Evolutionary conservation across 1,284 basidiomycete genomes (phyloP), one percentile per base, ranked within the genome.

Genomic region (Volvariella volvacea): DNA sequence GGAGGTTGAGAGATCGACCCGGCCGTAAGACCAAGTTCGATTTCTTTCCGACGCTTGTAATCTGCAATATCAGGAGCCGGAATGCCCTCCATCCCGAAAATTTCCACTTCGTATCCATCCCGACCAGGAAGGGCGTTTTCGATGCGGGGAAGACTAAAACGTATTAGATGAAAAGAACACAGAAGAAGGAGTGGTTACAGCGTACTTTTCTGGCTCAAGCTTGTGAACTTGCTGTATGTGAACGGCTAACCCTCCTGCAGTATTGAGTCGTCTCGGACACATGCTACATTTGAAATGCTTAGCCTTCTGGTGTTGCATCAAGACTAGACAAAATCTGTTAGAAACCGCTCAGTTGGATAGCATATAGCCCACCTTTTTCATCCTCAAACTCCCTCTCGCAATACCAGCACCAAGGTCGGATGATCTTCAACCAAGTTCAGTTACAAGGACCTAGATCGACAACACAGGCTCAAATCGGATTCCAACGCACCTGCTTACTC

Each of bases 161-260:
- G 40, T 47, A 46, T 33, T 46, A 32, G 51, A 47, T 47, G 44
- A 47, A 42, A 52, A 22, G 31, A 19, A 43, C 7, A 36, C 44
- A n/a, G 30, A 36, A 20, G 38, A 47, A 20, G 21, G 20, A 20
- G 42, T 28, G 31, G 41, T 38, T 38, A 65, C n/a, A n/a, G n/a
- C 86, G 53, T 56, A 96, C 92, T 88, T 92, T 66, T 97, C 93
- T 0, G 94, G 89, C 60, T 97, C 92, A 19, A 95, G 82, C 65
- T 99, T 99, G 67, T 99, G 96, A 0, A 99, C 95, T 62, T 99
- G 95, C 55, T 98, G 93, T 43, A 96, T 91, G 62, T 99, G 95
- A 10, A 99, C 95, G n/a, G 94, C 92, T 20, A 99, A 72, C 66
- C 95, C 95, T 54, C 95, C 95, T 1, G 95, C 96, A 0, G 96